Conservation (phyloP, 1,284 basidiomycete species). For the Cryptococcus amylolentus region DNA sequence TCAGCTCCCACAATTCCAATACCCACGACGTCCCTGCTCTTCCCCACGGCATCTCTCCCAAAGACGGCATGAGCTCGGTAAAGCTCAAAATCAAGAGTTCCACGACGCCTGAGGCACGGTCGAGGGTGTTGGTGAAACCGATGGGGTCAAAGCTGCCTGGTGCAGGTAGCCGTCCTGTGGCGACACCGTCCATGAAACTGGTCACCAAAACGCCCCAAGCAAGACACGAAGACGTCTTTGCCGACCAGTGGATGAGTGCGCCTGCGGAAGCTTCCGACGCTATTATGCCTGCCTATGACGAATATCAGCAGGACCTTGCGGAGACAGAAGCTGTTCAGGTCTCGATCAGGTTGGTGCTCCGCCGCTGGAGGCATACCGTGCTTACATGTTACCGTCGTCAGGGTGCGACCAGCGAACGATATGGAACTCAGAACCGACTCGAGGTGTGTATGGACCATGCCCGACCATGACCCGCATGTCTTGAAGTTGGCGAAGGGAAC, state of each 20-base stretch:
- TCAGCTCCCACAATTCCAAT: slow-evolving; percentile 27
- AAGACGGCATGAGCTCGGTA: slow-evolving; percentile 19
- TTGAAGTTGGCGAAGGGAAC: slow-evolving; percentile 40
- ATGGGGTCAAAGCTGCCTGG: slow-evolving; percentile 6
- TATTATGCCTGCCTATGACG: slow-evolving; percentile 1
- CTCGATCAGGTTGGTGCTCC: slow-evolving; percentile 64
- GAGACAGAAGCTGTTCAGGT: slow-evolving; percentile 75
- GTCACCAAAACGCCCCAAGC: slow-evolving; percentile 4
- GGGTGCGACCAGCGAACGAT: slow-evolving; percentile 63
- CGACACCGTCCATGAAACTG: slow-evolving; percentile 10
- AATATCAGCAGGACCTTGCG: slow-evolving; percentile 22
- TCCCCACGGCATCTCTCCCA: slow-evolving; percentile 17
- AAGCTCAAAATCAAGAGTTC: slow-evolving; percentile 42
- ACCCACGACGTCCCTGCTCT: slow-evolving; percentile 14
- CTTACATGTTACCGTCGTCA: slow-evolving; percentile 33
- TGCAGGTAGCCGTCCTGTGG: neutral
- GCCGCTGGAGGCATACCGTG: neutral
- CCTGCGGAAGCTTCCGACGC: neutral
- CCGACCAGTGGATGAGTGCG: slow-evolving; percentile 17
- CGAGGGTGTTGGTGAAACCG: slow-evolving; percentile 30
- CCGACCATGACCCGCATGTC: slow-evolving; percentile 35
- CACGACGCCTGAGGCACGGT: slow-evolving; percentile 44
- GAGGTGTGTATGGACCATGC: slow-evolving; percentile 36
- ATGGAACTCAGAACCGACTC: slow-evolving; percentile 40
- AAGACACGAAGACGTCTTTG: slow-evolving; percentile 14